Base-by-base conservation (phyloP, 768 basidiomycete species). In the Cantharellus anzutake region DNA sequence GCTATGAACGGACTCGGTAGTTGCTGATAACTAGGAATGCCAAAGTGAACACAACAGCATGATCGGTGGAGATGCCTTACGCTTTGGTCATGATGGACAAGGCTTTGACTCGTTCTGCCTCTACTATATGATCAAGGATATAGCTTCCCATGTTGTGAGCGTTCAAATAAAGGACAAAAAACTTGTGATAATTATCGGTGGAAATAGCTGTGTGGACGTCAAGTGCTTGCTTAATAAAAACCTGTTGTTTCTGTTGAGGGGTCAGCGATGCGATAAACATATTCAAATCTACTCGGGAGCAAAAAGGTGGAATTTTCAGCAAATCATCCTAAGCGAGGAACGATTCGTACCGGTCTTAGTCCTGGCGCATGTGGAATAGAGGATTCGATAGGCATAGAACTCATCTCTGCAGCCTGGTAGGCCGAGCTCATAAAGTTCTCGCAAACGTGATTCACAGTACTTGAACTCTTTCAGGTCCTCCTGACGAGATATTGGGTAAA, bases 401-500 rank as follows among this genome's bases (percentile, higher is more conserved):
- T 99, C 96, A 68, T 94, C 88, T 5, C 84, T 84, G 69, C 88
- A 86, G 58, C 93, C 96, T 53, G 83, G 81, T 57, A 99, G 82
- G 48, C 92, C 92, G 60, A 93, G 80, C 64, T 94, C 92, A 71
- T 99, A 98, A 35, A 99, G 79, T 57, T 80, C 78, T 67, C 84
- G 85, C 51, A 98, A 74, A 64, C 88, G 85, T 39, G 86, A 85
- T 70, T 97, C 92, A 72, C 96, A 99, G 71, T 93, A 88, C 70
- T 96, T 98, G 69, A 94, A 98, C 78, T 99, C 96, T 64, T 96
- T 92, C 78, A 99, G 86, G 70, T 99, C 96, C 67, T 77, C 80
- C 94, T 99, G 51, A 55, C 42, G n/a, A 62, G 35, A 56, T 50
- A 61, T 4, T 4, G 56, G 48, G 34, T 60, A 62, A 35, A 57